Conservation (phyloP, 345 rosid species). For the Moricandia moricandioides region DNA sequence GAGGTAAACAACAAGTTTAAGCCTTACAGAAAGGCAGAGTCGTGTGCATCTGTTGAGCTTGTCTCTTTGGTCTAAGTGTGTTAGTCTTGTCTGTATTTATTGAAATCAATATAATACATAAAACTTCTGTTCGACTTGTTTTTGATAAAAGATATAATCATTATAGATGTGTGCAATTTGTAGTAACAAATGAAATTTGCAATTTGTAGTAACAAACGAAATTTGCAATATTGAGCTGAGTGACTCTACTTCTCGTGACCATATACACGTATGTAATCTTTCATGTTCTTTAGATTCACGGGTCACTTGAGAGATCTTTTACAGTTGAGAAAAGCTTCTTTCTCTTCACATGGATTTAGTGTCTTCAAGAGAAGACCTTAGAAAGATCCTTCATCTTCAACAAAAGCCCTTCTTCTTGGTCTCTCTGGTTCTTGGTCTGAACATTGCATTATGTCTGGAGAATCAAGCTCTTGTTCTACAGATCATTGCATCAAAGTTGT, state of each 20-base stretch:
- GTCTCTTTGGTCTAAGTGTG: conserved; percentile 21
- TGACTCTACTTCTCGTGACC: conserved; percentile 27
- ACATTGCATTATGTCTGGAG: conserved; percentile 44
- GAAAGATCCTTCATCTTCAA: conserved; percentile 6
- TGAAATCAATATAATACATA: conserved; percentile 16
- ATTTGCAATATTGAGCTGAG: conserved; percentile 18
- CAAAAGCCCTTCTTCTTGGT: conserved; percentile 24
- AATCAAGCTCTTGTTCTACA: conserved; percentile 54
- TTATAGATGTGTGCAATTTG: conserved; percentile 18
- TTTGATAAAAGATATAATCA: neutral
- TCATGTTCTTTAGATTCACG: conserved; percentile 37
- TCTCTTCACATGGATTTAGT: conserved; percentile 38
- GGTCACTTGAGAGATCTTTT: conserved; percentile 38
- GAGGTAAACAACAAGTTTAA: conserved; percentile 15
- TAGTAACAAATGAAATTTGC: conserved; percentile 27
- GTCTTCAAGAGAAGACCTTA: conserved; percentile 31
- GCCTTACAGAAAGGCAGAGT: neutral
- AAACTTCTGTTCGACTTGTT: conserved; percentile 17
- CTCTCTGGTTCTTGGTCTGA: conserved; percentile 29
- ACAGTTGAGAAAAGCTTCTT: conserved; percentile 37
- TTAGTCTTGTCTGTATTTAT: conserved; percentile 29
- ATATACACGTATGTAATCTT: conserved; percentile 34
- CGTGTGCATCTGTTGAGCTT: conserved; percentile 24
- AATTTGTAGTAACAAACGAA: conserved; percentile 26
- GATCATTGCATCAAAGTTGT: conserved; percentile 58